A percentile compares a stretch with the other conserved stretches of the same genome.
These are phyloP conservation scores for Chrysoporthe austroafricana DNA, from an alignment of 2,329 filamentous ascomycete species.

Conservation along the genomic window DNA sequence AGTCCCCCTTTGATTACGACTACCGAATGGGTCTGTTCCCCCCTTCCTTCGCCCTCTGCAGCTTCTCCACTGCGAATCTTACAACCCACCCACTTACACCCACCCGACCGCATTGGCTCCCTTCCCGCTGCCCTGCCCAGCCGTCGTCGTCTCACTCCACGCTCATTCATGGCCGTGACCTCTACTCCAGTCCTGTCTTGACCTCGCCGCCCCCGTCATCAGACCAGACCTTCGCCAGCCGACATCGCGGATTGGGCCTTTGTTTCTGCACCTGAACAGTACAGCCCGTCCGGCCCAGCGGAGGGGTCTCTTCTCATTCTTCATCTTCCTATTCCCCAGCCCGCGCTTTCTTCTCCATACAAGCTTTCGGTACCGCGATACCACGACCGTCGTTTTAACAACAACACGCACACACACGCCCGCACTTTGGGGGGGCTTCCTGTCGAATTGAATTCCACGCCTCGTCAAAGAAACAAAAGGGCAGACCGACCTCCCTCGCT, in stretches of 20 bases:
- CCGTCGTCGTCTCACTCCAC: slow-evolving; percentile 4
- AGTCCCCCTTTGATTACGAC: slow-evolving; percentile 29
- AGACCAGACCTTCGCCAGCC: slow-evolving; percentile 3
- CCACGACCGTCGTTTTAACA: slow-evolving; percentile 24
- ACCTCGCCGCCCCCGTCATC: neutral
- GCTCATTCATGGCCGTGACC: slow-evolving; percentile 1
- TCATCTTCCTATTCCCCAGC: neutral
- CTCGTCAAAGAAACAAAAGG: slow-evolving; percentile 13
- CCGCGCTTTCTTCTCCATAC: slow-evolving; percentile 8
- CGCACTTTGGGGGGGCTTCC: slow-evolving; percentile 9
- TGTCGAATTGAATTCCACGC: slow-evolving; percentile 29
- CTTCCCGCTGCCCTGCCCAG: slow-evolving; percentile 4
- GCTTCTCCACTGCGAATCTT: slow-evolving; percentile 24
- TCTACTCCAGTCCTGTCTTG: neutral
- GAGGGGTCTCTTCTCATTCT: slow-evolving; percentile 9
- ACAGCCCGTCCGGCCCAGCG: neutral
- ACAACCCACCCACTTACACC: slow-evolving; percentile 8
- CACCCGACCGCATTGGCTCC: slow-evolving; percentile 10
- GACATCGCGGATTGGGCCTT: slow-evolving; percentile 12
- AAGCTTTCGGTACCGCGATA: slow-evolving; percentile 21
- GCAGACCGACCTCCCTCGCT: slow-evolving; percentile 23
- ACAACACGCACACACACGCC: neutral
- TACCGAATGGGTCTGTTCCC: slow-evolving; percentile 22
- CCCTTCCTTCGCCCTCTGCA: slow-evolving; percentile 20
- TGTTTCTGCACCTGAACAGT: neutral